These are phyloP conservation scores for Coemansia sp. DNA, from an alignment of 192 early-diverging fungal genomes.

Conservation along the genomic window DNA sequence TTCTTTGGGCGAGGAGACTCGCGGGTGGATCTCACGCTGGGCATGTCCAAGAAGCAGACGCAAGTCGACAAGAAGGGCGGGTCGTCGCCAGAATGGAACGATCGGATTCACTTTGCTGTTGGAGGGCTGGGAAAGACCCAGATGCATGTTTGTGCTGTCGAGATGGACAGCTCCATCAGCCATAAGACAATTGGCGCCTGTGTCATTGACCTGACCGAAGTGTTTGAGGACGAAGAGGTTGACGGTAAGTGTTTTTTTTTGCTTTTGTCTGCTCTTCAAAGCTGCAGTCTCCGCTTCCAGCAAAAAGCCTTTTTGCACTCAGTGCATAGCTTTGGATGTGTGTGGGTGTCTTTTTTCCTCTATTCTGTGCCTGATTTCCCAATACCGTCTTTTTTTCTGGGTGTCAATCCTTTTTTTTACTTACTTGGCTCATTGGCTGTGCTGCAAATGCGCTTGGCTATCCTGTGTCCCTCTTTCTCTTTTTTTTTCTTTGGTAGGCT, in stretches of 20 bases:
- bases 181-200: constrained; percentile 45
- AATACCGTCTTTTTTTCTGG: constrained; percentile 1
- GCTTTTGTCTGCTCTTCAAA: too few relatives aligned
- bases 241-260: constrained; percentile 27
- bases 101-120: constrained; percentile 41
- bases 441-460: too few relatives aligned
- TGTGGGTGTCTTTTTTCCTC: not conserved
- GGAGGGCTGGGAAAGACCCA: constrained; percentile 41
- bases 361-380: not conserved
- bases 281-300: too few relatives aligned
- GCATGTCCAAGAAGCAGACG: constrained; percentile 44
- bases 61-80: constrained; percentile 57
- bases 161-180: constrained; percentile 41
- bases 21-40: constrained; percentile 42
- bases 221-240: constrained; percentile 53
- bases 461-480: not conserved
- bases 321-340: not conserved
- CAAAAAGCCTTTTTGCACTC: not conserved
- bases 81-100: constrained; percentile 51
- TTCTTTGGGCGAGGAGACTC: constrained; percentile 52
- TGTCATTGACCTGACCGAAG: constrained; percentile 43
- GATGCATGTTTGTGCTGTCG: constrained; percentile 39
- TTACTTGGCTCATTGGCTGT: constrained; percentile 1
- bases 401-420: constrained; percentile 6
- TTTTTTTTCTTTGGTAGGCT: constrained; percentile 26